Percentiles rank a stretch among this genome's conserved stretches.
Evolutionary conservation across 148 eudicot species (phyloP).

Genomic region (Diospyros lotus): DNA sequence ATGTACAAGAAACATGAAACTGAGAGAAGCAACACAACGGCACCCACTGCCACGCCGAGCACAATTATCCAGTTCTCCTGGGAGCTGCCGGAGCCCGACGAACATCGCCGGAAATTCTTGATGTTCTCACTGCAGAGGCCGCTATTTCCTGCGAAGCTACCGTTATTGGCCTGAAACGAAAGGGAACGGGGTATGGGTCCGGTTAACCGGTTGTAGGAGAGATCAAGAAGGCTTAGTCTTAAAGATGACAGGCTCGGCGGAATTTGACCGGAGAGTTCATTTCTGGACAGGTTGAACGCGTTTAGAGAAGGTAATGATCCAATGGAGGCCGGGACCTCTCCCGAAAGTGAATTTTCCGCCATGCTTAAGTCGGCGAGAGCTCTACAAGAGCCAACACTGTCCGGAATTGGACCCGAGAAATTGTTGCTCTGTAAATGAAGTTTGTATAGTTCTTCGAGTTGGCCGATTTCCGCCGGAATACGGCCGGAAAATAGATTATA

Average conservation of each 20-base stretch:
- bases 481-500: conserved; percentile 47
- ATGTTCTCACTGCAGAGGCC: conserved; percentile 69
- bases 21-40: conserved; percentile 27
- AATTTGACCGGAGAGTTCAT: conserved; percentile 62
- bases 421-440: conserved; percentile 56
- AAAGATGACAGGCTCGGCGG: conserved; percentile 55
- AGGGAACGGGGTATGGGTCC: conserved; percentile 70
- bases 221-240: conserved; percentile 66
- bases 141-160: conserved; percentile 62
- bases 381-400: conserved; percentile 45
- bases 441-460: conserved; percentile 36
- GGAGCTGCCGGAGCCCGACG: conserved; percentile 22
- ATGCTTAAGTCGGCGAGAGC: conserved; percentile 58
- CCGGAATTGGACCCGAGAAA: conserved; percentile 63
- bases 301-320: conserved; percentile 63
- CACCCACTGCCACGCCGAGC: conserved; percentile 36
- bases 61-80: conserved; percentile 29
- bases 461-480: conserved; percentile 48
- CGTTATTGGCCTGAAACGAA: conserved; percentile 44
- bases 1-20: conserved; percentile 32
- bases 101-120: conserved; percentile 45
- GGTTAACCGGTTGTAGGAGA: conserved; percentile 56
- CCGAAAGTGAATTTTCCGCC: conserved; percentile 57
- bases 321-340: conserved; percentile 52
- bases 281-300: conserved; percentile 63